phyloP scores from a whole-genome alignment of 495 filamentous ascomycete species.

The Podospora pseudopauciseta region DNA sequence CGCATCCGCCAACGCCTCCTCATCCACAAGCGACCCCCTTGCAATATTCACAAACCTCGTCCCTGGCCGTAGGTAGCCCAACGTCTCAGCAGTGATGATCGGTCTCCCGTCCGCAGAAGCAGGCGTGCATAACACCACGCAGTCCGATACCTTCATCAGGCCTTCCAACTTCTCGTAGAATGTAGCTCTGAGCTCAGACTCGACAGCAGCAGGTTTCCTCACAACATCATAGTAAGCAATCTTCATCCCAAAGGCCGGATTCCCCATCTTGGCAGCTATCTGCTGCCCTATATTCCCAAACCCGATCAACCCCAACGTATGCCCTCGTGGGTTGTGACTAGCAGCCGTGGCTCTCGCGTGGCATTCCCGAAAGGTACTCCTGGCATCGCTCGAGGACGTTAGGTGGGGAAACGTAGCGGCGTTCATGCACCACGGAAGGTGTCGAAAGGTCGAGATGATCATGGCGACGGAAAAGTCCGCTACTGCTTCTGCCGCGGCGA shows the following conservation, averaged over 20 bases:
- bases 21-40: conserved; percentile 66
- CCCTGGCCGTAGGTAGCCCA: conserved; percentile 54
- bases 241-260: conserved; percentile 59
- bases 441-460: conserved; percentile 62
- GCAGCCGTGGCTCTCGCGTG: conserved; percentile 54
- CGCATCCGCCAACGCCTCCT: conserved; percentile 62
- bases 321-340: conserved; percentile 56
- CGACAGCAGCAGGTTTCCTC: conserved; percentile 48
- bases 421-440: conserved; percentile 58
- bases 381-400: conserved; percentile 12
- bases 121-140: conserved; percentile 64
- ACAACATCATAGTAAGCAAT: conserved; percentile 65
- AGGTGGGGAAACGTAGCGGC: conserved; percentile 44
- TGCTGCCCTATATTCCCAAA: conserved; percentile 66
- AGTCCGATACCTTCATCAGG: conserved; percentile 57
- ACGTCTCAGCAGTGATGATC: conserved; percentile 49
- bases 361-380: conserved; percentile 48
- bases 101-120: conserved; percentile 52
- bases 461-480: conserved; percentile 62
- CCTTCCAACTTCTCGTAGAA: conserved; percentile 51
- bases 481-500: conserved; percentile 65
- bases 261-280: conserved; percentile 59
- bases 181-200: conserved; percentile 44
- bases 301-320: conserved; percentile 59
- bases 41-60: conserved; percentile 68